Evolutionary conservation across 768 basidiomycete genomes (phyloP), one percentile per base, ranked within the genome.

Genomic region (Hirschioporus abietinus): DNA sequence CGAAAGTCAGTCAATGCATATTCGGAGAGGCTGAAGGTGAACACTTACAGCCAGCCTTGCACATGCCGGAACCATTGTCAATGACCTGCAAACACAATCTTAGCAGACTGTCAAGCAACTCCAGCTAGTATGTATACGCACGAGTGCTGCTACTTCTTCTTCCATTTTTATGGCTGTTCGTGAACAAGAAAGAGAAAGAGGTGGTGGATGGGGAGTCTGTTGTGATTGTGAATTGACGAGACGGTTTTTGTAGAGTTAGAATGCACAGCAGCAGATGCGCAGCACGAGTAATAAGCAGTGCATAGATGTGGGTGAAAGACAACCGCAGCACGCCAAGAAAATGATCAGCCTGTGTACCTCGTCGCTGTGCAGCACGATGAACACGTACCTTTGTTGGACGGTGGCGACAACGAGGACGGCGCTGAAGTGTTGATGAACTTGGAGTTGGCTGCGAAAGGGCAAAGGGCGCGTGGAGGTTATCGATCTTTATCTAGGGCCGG

Each of bases 61-160:
- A 98, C 96, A 98, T 99, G 81, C 96, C 96, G 76, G 96, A 98
- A 76, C 93, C 94, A 79, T 93, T 93, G 80, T 94, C 91, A 77
- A 92, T 90, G 79, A 93, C 91, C 91, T 91, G 17, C 15, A 35
- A 15, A 70, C 20, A 34, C 62, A 25, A 30, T 30, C 42, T 52
- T 1, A 52, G 42, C 42, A 52, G 3, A 2, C 42, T 52, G 42
- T 52, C 12, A 12, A 63, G 58, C 0, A 57, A 63, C 23, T 59
- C 67, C 60, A 42, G 68, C 60, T 52, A 27, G 34, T 58, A 42
- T 4, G 20, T 64, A 7, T 42, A 76, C 80, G 68, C 72, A 83
- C 81, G 75, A 84, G 78, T 73, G 82, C 86, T 67, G 87, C 85
- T 63, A 87, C 83, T 75, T 88, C 87, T 72, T 88, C 87, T 76